Conservation (phyloP, 306 rosid species). For the Acacia melanoxylon region DNA sequence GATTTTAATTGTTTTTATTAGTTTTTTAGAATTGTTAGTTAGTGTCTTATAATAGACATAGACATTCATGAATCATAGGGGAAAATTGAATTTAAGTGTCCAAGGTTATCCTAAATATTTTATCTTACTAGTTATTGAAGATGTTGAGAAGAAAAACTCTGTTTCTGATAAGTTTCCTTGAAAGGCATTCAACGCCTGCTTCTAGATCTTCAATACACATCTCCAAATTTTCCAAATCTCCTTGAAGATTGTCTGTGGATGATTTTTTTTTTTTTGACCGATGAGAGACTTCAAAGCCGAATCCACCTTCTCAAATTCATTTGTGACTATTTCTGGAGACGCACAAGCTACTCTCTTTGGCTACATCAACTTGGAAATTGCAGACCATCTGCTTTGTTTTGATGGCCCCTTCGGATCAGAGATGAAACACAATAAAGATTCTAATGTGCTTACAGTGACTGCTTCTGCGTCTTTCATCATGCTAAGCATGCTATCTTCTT, state of each 20-base stretch:
- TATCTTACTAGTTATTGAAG: neutral
- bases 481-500: neutral
- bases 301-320: neutral
- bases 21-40: too few relatives aligned
- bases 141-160: constrained; percentile 36
- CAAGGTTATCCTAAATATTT: neutral
- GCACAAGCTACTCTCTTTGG: constrained; percentile 15
- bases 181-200: neutral
- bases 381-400: constrained; percentile 19
- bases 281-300: neutral
- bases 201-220: constrained; percentile 34
- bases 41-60: too few relatives aligned
- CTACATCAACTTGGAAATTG: constrained; percentile 30
- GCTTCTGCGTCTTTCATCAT: neutral
- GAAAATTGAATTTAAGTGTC: constrained; percentile 13
- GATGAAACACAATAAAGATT: neutral
- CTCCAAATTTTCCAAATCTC: constrained; percentile 17
- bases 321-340: neutral
- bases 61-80: neutral
- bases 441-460: neutral
- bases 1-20: too few relatives aligned
- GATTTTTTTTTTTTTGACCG: constrained; percentile 14
- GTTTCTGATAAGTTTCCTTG: constrained; percentile 21
- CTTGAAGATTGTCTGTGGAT: neutral
- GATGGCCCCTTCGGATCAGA: constrained; percentile 19